Evolutionary conservation across 1,284 basidiomycete genomes (phyloP).

Genomic region (Cryptococcus sp.): DNA sequence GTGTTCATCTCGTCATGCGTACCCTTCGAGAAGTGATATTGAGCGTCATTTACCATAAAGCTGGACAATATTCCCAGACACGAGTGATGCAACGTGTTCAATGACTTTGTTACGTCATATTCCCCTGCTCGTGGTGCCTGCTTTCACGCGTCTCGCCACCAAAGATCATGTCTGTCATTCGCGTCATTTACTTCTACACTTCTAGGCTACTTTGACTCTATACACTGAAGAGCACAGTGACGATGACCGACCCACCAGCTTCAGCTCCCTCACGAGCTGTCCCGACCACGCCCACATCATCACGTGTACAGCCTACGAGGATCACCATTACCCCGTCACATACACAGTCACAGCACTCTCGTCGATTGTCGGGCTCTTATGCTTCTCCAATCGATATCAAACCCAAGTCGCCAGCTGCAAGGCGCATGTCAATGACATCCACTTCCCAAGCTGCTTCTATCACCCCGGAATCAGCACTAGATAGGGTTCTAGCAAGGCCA

Average conservation of each 20-base stretch:
- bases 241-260: neutral
- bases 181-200: no score
- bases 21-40: no score
- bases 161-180: no score
- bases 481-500: conserved; percentile 5
- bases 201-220: neutral
- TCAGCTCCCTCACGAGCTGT: neutral
- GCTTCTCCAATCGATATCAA: conserved; percentile 26
- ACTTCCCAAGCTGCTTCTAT: conserved; percentile 25
- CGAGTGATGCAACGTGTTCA: no score
- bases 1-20: no score
- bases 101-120: no score
- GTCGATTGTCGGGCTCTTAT: neutral
- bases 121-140: no score
- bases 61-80: no score
- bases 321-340: conserved; percentile 3
- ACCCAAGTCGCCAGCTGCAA: conserved; percentile 23
- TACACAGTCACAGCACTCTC: neutral
- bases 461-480: conserved; percentile 6
- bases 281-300: neutral
- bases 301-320: neutral
- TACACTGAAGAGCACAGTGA: neutral
- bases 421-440: conserved; percentile 30
- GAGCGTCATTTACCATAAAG: no score
- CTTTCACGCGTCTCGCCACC: no score